Base-by-base conservation (phyloP, 2,329 filamentous ascomycete genomes). In the Stemphylium beticola region DNA sequence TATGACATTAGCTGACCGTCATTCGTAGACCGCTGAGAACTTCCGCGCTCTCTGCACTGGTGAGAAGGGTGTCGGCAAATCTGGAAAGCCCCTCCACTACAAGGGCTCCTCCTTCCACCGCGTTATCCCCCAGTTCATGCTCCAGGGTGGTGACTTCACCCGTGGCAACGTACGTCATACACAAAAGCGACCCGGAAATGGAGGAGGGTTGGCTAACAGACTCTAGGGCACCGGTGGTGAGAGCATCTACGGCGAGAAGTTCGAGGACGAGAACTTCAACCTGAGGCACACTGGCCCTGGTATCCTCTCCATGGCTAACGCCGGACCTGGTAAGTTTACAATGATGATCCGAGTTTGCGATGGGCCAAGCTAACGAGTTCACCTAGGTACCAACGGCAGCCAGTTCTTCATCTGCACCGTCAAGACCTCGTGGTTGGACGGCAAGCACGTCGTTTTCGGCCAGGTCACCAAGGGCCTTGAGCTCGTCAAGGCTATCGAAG, bases 341-440 rank as follows among this genome's bases (percentile, higher is more conserved):
- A 10, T 7, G 10, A 26, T 15, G 14, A 31, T 7, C 12, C 8
- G 15, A 29, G 14, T 12, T 20, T 4, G 12, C 18, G 14, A 20
- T 8, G 20, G 9, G 24, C 14, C 20, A 40, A 34, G 46, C 34
- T 31, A 20, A 45, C 24, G 43, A 41, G 14, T 7, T 4, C 6
- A 7, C 1, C 6, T 36, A 29, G 87, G 87, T 68, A 96, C 95
- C 77, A 99, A 99, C 76, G 95, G 93, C 73, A 96, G 91, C 53
- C 93, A 98, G 75, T 98, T 98, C 85, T 98, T 98, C 84, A 83
- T 98, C 70, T 98, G 95, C 55, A 98, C 95, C 18, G 91, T 96
- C 45, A 83, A 88, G 38, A 98, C 95, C 14, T 92, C 92, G 38
- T 87, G 85, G 85, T 83, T 93, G 69, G 85, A 93, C 76, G 85